Base-by-base conservation (phyloP, 441 rosid species). In the Viola pubescens region DNA sequence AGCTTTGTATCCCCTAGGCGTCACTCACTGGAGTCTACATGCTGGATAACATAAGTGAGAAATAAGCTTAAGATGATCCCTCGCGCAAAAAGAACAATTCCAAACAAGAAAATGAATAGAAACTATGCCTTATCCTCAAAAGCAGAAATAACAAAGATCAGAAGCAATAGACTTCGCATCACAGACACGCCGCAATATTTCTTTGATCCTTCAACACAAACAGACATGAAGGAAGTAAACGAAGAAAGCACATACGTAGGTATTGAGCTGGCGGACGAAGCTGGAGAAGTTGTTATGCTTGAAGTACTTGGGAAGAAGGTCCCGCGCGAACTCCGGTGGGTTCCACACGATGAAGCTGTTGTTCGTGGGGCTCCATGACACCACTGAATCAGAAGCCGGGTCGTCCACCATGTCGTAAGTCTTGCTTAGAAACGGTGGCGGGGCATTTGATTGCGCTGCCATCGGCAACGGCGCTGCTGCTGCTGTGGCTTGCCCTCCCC, bases 361-460 rank as follows among this genome's bases (percentile, higher is more conserved):
- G 60, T 79, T 83, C 42, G 76, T 70, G 6, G 65, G 26, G 62
- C 96, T 82, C 98, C 98, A 94, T 2, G 97, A 89, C 1, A 92
- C 87, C 12, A 86, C 65, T 52, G 80, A 65, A 55, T 86, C 95
- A 1, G 92, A 77, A 7, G 82, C 65, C 0, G 89, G 83, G 64
- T 92, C 98, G 45, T 88, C 89, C 41, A 92, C 96, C 88, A 92
- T 88, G 67, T 92, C 97, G 63, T 88, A 92, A 8, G 97, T 92
- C 80, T 92, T 92, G 83, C 96, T 89, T 10, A 92, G 60, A 56
- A 92, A 94, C 48, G 97, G 98, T 60, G 97, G 97, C 57, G 86
- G 97, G 3, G 84, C 79, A 70, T 76, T 83, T 12, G 79, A 53
- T 64, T 73, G 77, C 66, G 77, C 43, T 48, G 88, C 67, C 49